Conservation (phyloP, 2,329 filamentous ascomycete species). For the Magnaporthiopsis poae region DNA sequence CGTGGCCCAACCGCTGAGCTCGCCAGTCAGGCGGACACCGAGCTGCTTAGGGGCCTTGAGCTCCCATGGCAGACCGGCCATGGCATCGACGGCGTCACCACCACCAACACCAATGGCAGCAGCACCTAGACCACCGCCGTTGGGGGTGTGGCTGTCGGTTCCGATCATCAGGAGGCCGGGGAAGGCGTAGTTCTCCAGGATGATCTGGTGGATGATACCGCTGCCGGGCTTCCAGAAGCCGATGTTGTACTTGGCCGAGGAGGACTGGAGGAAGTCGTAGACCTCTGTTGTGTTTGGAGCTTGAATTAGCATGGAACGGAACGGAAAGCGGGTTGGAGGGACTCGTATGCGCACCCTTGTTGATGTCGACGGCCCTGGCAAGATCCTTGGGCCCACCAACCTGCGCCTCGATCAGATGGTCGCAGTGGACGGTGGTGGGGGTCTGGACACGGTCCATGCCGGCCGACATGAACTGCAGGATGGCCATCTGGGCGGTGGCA, state of each 20-base stretch:
- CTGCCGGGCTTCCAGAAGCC: constrained; percentile 98
- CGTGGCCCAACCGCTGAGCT: constrained; percentile 81
- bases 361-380: constrained; percentile 78
- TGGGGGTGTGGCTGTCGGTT: constrained; percentile 92
- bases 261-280: constrained; percentile 88
- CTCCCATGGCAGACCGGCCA: constrained; percentile 96
- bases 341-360: constrained; percentile 58
- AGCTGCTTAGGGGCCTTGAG: constrained; percentile 96
- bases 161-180: constrained; percentile 95
- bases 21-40: constrained; percentile 86
- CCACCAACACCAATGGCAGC: constrained; percentile 91
- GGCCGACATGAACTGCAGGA: constrained; percentile 98
- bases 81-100: constrained; percentile 96
- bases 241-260: constrained; percentile 98
- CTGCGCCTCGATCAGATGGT: constrained; percentile 98
- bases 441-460: constrained; percentile 93
- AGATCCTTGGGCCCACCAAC: constrained; percentile 89
- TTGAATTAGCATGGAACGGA: neutral
- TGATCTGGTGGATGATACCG: constrained; percentile 98
- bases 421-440: constrained; percentile 92
- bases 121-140: constrained; percentile 93
- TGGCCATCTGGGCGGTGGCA: constrained; percentile 98
- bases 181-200: constrained; percentile 98
- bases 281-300: constrained; percentile 34
- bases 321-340: neutral